phyloP scores from a whole-genome alignment of 345 rosid genomes.

The Gossypium mustelinum region DNA sequence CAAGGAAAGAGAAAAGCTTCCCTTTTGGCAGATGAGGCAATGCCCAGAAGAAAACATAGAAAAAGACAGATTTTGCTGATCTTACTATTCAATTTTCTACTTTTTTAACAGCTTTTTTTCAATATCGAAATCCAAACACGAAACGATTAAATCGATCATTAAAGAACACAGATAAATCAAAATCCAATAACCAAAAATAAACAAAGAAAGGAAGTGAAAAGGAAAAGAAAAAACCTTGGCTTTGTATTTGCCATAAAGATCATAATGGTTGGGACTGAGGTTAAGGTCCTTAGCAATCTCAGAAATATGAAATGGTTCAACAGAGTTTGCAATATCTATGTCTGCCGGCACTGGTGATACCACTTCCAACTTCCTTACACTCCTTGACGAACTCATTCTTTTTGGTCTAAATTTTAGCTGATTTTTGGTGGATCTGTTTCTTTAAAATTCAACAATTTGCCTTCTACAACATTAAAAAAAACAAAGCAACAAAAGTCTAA shows the following conservation, averaged over 20 bases:
- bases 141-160: background rate
- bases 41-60: slow-evolving; percentile 16
- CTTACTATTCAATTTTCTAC: too few relatives aligned
- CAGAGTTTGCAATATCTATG: slow-evolving; percentile 86
- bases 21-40: background rate
- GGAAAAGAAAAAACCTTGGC: slow-evolving; percentile 62
- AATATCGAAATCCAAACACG: background rate
- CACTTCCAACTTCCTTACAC: slow-evolving; percentile 65
- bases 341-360: slow-evolving; percentile 92
- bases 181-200: background rate
- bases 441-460: slow-evolving; percentile 4
- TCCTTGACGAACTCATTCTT: slow-evolving; percentile 46
- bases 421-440: background rate
- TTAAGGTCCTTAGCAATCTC: slow-evolving; percentile 77
- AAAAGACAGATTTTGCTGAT: background rate
- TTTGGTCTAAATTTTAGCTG: background rate
- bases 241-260: slow-evolving; percentile 90
- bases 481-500: background rate
- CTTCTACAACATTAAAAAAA: background rate
- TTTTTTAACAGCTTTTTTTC: background rate
- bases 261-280: slow-evolving; percentile 66
- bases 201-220: background rate
- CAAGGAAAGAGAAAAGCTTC: slow-evolving; percentile 1
- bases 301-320: slow-evolving; percentile 77
- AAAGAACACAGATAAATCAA: background rate